These are phyloP conservation scores for Westerdykella aurantiaca DNA, from an alignment of 2,329 filamentous ascomycete genomes.

Conservation along the genomic window DNA sequence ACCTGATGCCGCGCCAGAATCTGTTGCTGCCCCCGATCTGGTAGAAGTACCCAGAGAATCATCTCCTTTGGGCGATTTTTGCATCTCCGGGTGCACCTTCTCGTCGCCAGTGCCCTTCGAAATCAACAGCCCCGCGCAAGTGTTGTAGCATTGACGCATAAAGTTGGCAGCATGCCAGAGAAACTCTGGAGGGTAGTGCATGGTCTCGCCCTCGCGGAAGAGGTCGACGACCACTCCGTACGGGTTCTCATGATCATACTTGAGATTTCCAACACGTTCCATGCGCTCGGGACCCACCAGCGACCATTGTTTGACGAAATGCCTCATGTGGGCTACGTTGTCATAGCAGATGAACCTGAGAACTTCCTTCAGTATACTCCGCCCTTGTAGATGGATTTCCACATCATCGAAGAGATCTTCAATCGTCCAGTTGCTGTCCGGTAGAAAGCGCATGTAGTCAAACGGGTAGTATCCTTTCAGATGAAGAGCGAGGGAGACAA, in stretches of 20 bases:
- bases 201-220: conserved; percentile 22
- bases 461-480: conserved; percentile 21
- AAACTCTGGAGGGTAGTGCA: conserved; percentile 20
- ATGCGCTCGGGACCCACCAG: conserved; percentile 16
- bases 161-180: conserved; percentile 25
- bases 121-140: too few species aligned
- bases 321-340: conserved; percentile 15
- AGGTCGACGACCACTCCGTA: conserved; percentile 24
- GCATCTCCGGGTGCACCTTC: too few species aligned
- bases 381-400: conserved; percentile 30
- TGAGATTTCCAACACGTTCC: conserved; percentile 7
- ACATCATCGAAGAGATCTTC: conserved; percentile 31
- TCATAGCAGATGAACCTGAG: conserved; percentile 22
- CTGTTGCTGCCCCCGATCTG: too few species aligned
- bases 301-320: conserved; percentile 22
- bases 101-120: too few species aligned
- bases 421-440: conserved; percentile 19
- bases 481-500: conserved; percentile 15
- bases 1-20: too few species aligned
- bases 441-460: conserved; percentile 25
- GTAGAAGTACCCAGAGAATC: too few species aligned
- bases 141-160: conserved; percentile 11
- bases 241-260: conserved; percentile 15
- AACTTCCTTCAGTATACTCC: conserved; percentile 22
- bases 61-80: too few species aligned